Evolutionary conservation across 2,329 filamentous ascomycete species (phyloP).

Genomic region (Chaetothyriales sp.): DNA sequence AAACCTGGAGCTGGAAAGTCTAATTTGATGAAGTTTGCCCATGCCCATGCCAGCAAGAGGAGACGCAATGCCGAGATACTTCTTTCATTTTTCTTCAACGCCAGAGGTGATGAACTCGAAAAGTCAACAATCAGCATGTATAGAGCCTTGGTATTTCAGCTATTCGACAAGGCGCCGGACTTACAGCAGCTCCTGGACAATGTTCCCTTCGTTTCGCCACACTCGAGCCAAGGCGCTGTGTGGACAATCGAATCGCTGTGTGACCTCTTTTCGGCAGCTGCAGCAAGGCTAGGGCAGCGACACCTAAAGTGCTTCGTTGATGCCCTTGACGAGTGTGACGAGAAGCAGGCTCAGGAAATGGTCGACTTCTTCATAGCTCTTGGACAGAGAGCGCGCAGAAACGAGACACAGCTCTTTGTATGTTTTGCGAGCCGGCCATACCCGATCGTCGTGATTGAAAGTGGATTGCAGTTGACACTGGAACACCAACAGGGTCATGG

Average conservation of each 20-base stretch:
- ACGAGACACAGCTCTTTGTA: conserved; percentile 17
- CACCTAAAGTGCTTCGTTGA: conserved; percentile 29
- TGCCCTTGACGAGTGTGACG: conserved; percentile 35
- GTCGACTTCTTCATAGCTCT: conserved; percentile 26
- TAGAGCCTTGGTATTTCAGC: conserved; percentile 36
- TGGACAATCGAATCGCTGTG: conserved; percentile 21
- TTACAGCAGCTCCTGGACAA: conserved; percentile 23
- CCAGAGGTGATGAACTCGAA: conserved; percentile 32
- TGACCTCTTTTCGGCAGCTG: conserved; percentile 18
- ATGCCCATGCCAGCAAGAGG: conserved; percentile 9
- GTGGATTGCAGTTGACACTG: conserved; percentile 21
- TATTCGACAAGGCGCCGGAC: conserved; percentile 26
- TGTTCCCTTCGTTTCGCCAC: neutral
- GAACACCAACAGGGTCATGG: conserved; percentile 25
- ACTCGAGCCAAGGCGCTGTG: conserved; percentile 4
- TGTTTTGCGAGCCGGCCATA: conserved; percentile 35
- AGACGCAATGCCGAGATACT: conserved; percentile 15
- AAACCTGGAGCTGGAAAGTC: conserved; percentile 33
- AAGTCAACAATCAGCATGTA: conserved; percentile 38
- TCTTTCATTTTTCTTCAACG: conserved; percentile 39
- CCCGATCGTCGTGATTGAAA: conserved; percentile 26
- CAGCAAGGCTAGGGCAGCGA: conserved; percentile 18
- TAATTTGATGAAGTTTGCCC: conserved; percentile 34
- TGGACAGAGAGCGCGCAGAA: conserved; percentile 8
- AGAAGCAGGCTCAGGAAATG: conserved; percentile 27